Evolutionary conservation across 2,329 filamentous ascomycete species (phyloP).

Genomic region (Alternaria viburni): DNA sequence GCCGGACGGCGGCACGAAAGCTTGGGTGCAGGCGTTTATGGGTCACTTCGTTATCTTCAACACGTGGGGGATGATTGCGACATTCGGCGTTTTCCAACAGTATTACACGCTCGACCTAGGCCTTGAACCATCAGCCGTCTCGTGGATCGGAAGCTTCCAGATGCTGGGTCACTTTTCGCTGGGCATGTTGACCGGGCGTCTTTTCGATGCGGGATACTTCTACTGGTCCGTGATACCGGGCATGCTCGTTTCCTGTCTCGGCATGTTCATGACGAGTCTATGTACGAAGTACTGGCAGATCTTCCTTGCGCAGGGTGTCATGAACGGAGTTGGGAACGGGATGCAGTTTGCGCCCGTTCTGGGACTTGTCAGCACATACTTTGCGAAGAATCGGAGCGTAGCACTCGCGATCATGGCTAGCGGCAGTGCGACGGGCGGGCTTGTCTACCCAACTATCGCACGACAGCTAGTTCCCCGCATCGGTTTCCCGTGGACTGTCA

Average conservation of each 20-base stretch:
- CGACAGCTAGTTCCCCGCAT: constrained; percentile 63
- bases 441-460: constrained; percentile 66
- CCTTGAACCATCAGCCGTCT: constrained; percentile 52
- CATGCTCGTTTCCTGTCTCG: constrained; percentile 52
- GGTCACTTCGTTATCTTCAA: constrained; percentile 48
- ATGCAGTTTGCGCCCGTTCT: constrained; percentile 45
- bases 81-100: constrained; percentile 47
- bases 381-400: constrained; percentile 63
- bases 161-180: constrained; percentile 59
- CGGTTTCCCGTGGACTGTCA: constrained; percentile 70
- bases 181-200: constrained; percentile 59
- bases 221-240: constrained; percentile 53
- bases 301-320: constrained; percentile 46
- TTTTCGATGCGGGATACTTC: constrained; percentile 61
- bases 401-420: constrained; percentile 66
- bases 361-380: constrained; percentile 59
- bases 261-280: constrained; percentile 61
- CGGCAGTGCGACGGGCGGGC: constrained; percentile 67
- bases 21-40: constrained; percentile 47
- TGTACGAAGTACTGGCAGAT: constrained; percentile 58
- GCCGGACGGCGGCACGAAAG: constrained; percentile 46
- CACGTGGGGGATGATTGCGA: constrained; percentile 47
- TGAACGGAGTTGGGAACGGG: constrained; percentile 43
- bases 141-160: constrained; percentile 61
- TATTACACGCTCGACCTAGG: constrained; percentile 41